Evolutionary conservation across 805 yeast genomes (phyloP), one percentile per base, ranked within the genome.

Genomic region (Pichia thaimueangensis): DNA sequence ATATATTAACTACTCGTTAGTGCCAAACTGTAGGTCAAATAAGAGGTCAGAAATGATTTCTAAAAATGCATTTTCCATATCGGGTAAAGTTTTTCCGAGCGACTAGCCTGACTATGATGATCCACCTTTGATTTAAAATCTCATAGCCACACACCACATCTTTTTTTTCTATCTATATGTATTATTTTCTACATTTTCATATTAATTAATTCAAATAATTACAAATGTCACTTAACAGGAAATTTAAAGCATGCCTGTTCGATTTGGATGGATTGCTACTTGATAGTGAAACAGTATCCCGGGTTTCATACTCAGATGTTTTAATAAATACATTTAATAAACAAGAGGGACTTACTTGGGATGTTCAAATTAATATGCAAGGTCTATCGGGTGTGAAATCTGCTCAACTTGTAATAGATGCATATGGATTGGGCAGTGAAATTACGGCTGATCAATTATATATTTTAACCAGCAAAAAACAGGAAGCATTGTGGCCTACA

Each of bases 191-290:
- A n/a, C n/a, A n/a, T n/a, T n/a, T n/a, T n/a, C n/a, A n/a, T n/a
- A n/a, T n/a, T n/a, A n/a, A n/a, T n/a, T n/a, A n/a, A n/a, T n/a
- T n/a, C n/a, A n/a, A n/a, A n/a, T n/a, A n/a, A n/a, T n/a, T n/a
- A n/a, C n/a, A n/a, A n/a, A n/a, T n/a, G n/a, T n/a, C n/a, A n/a
- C n/a, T n/a, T n/a, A n/a, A n/a, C n/a, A 32, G 43, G 32, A 20
- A 43, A 10, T 48, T 49, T 21, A 56, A 55, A 34, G 63, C 64
- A 30, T 60, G 62, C 46, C 51, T 59, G 6, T 62, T 60, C 47
- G 96, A 86, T 70, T 86, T 93, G 97, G 99, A 93, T 60, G 99
- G 99, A 1, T 74, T 94, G 21, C 69, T 93, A 49, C 75, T 93
- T 57, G 86, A 89, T 65, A 85, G 97, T 4, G 99, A 93, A 63